Percentiles rank a stretch among this genome's conserved stretches.
Evolutionary conservation across 257 asterid species (phyloP).

Genomic region (Nicotiana tomentosiformis): DNA sequence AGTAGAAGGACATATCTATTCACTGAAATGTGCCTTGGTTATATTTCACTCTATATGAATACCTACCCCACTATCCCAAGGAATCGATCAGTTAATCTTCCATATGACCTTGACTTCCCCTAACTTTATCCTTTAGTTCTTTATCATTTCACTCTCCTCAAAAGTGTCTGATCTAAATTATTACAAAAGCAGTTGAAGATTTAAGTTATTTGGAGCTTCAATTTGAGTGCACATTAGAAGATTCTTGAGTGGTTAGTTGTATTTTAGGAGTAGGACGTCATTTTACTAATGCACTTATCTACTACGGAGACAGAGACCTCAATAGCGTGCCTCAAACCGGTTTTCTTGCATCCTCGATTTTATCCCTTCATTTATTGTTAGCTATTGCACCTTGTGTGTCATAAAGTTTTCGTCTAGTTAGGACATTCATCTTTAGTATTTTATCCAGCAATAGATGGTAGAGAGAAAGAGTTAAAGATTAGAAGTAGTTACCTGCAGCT

Average conservation of each 20-base stretch:
- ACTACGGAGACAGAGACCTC: not conserved
- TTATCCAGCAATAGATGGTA: not conserved
- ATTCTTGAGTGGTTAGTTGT: not conserved
- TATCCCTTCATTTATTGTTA: not conserved
- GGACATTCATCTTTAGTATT: not conserved
- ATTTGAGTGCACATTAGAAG: not conserved
- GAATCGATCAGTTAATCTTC: not conserved
- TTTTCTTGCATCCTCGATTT: not conserved
- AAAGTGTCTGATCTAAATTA: not conserved
- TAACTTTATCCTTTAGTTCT: not conserved
- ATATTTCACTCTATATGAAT: no score
- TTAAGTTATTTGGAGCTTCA: not conserved
- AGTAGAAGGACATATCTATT: not conserved
- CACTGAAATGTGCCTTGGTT: not conserved
- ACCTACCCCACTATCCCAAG: not conserved
- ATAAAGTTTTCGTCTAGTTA: not conserved
- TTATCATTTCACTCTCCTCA: not conserved
- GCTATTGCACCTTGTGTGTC: not conserved
- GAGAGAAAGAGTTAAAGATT: not conserved
- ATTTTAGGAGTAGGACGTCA: not conserved
- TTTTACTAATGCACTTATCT: not conserved
- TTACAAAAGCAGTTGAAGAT: not conserved
- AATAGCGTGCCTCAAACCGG: not conserved
- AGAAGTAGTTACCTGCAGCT: constrained; percentile 1
- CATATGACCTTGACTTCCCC: not conserved